Base-by-base conservation (phyloP, 1,284 basidiomycete species). In the Sporisorium sorghi region DNA sequence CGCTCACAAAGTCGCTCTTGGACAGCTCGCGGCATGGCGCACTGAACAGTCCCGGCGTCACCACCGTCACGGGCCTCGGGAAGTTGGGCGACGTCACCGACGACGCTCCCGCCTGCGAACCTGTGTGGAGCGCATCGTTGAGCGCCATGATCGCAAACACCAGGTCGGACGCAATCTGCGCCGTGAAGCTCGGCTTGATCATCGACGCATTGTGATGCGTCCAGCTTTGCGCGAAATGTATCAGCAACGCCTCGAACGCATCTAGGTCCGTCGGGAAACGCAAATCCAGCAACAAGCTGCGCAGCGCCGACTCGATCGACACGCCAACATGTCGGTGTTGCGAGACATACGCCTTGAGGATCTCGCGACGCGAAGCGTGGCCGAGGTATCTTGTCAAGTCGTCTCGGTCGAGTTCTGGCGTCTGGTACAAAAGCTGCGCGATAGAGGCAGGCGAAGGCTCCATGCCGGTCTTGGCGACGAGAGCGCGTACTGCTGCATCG, bases 131-230 rank as follows among this genome's bases (percentile, higher is more conserved):
- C 33, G 80, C 80, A 50, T 83, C 92, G 81, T 94, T 94, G 54
- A 97, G 88, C 80, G 94, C 91, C 70, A 95, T 90, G 61, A 96
- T 90, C 1, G 93, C 91, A 52, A 92, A 89, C 33, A 94, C 91
- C 47, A 98, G 88, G 35, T 83, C 87, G 6, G 66, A 62, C 0
- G 78, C 80, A 8, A 82, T 63, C 15, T 90, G 89, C 5, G 53
- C 33, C 14, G 76, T 80, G 43, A 83, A 79, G 0, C 11, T 47
- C 1, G 54, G 47, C 58, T 78, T 76, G 26, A 83, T 80, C 40
- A 78, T 69, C 11, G 59, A 32, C 5, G 56, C 58, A 83, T 99
- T 99, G n/a, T 91, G 91, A 63, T 91, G 90, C 74, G 92, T 92
- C 92, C 94, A 99, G 26, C 92, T 89, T 69, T 89, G 88, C 8